Evolutionary conservation across 2,329 filamentous ascomycete species (phyloP).

Genomic region (Hymenoscyphus albidus): DNA sequence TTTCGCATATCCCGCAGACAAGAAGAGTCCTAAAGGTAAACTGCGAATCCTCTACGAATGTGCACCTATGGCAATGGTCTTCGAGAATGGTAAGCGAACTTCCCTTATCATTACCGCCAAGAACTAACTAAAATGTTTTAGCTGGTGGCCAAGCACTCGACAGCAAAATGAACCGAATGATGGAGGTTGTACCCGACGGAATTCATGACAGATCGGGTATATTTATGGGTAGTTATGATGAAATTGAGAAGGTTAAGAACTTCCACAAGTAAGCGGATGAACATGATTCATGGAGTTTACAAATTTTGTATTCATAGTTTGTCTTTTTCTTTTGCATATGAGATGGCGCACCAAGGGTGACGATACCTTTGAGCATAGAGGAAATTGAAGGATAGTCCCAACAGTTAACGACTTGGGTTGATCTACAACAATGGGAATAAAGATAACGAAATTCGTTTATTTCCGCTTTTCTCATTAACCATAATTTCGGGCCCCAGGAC

Average conservation of each 20-base stretch:
- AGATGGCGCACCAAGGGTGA: no score
- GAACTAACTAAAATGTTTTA: slow-evolving; percentile 37
- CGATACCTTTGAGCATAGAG: no score
- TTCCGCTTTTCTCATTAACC: no score
- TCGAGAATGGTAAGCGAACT: slow-evolving; percentile 79
- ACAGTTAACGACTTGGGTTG: no score
- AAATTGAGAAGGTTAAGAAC: slow-evolving; percentile 83
- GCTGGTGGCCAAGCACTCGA: slow-evolving; percentile 90
- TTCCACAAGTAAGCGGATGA: slow-evolving; percentile 24
- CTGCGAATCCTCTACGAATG: slow-evolving; percentile 97
- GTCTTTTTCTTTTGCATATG: no score
- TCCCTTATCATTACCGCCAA: not conserved
- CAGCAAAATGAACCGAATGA: slow-evolving; percentile 85
- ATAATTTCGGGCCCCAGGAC: no score
- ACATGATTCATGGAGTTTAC: not conserved
- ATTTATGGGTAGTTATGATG: slow-evolving; percentile 90
- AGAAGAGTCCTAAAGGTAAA: slow-evolving; percentile 98
- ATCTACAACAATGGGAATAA: no score
- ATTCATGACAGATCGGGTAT: slow-evolving; percentile 97
- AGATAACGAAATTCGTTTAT: no score
- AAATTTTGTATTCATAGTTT: not conserved
- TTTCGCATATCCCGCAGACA: slow-evolving; percentile 96
- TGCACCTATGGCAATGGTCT: slow-evolving; percentile 97
- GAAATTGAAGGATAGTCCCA: no score
- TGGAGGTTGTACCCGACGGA: slow-evolving; percentile 81